Base-by-base conservation (phyloP, 2,329 filamentous ascomycete species). In the Claviceps africana region DNA sequence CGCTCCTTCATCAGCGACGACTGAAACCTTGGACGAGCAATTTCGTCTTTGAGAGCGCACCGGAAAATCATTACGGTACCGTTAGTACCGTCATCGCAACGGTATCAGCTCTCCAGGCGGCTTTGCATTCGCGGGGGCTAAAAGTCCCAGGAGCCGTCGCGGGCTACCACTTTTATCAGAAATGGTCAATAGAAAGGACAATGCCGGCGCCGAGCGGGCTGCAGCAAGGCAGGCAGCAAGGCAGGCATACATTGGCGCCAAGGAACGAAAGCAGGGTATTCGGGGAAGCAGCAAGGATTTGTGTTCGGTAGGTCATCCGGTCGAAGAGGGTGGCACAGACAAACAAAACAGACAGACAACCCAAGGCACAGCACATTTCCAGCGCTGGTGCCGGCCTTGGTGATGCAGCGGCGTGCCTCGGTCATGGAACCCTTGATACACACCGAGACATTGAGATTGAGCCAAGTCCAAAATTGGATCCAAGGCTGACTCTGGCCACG, bases 301-400 rank as follows among this genome's bases (percentile, higher is more conserved):
- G 42, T 39, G 48, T 51, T 56, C 53, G 56, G 56, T 46, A 57
- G 53, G 55, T 52, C 56, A 55, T 57, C 56, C 56, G 56, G 53
- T 50, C 40, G 30, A 48, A 25, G 28, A 35, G 48, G 44, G 48
- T 51, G 19, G 30, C 48, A 51, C 48, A 44, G 30, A 7, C 43
- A 45, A 45, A 45, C 40, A 21, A n/a, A n/a, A n/a, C n/a, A n/a
- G n/a, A 30, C 25, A 28, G 3, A 30, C n/a, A 33, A 30, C 28
- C 48, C 44, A n/a, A 19, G 8, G 39, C 15, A 33, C n/a, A 35
- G 39, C 19, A 22, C n/a, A 35, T 33, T 42, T 15, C 10, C 47
- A 22, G 33, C 33, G 39, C 8, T 37, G 13, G 31, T 17, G 10
- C 21, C 31, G 19, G 19, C 31, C 46, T 21, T 30, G 6, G 22